These are phyloP conservation scores for Phytophthora macrochlamydospora DNA, from an alignment of 352 stramenopile genomes.

Conservation along the genomic window DNA sequence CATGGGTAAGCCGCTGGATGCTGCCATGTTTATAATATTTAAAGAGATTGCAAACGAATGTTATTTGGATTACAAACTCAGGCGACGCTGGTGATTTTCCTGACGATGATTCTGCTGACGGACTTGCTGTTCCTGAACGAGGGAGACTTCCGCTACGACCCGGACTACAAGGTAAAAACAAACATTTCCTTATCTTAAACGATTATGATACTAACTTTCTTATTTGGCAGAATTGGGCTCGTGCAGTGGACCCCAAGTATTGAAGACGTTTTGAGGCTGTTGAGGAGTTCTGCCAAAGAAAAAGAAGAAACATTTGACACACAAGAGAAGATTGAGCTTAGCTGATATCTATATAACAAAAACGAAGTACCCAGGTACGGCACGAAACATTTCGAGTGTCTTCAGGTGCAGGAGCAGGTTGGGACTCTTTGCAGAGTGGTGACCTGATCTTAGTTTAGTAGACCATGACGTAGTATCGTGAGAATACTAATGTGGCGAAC, in stretches of 20 bases:
- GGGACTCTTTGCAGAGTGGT: neutral
- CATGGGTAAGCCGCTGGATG: conserved; percentile 50
- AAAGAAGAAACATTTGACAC: neutral
- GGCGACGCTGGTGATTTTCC: conserved; percentile 80
- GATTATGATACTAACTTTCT: neutral
- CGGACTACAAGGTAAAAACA: conserved; percentile 78
- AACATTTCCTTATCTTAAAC: neutral
- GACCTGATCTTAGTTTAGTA: conserved; percentile 12
- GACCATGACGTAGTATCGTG: conserved; percentile 52
- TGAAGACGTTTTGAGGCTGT: conserved; percentile 22
- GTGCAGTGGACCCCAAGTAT: conserved; percentile 79
- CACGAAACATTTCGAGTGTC: neutral
- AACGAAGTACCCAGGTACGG: conserved; percentile 18
- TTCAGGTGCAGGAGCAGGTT: too few relatives aligned
- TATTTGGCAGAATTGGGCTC: conserved; percentile 69
- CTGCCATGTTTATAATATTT: too few relatives aligned
- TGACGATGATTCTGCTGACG: conserved; percentile 69
- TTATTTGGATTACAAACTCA: conserved; percentile 12
- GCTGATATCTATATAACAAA: conserved; percentile 38
- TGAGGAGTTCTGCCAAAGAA: too few relatives aligned
- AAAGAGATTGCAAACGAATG: neutral
- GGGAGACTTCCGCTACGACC: conserved; percentile 82
- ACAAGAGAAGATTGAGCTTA: neutral
- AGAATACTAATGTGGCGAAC: conserved; percentile 81
- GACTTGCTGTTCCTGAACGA: conserved; percentile 79